A percentile compares a stretch with the other conserved stretches of the same genome.
Conservation (phyloP, 139 green algal genomes). For the Nannochloris sp. region DNA sequence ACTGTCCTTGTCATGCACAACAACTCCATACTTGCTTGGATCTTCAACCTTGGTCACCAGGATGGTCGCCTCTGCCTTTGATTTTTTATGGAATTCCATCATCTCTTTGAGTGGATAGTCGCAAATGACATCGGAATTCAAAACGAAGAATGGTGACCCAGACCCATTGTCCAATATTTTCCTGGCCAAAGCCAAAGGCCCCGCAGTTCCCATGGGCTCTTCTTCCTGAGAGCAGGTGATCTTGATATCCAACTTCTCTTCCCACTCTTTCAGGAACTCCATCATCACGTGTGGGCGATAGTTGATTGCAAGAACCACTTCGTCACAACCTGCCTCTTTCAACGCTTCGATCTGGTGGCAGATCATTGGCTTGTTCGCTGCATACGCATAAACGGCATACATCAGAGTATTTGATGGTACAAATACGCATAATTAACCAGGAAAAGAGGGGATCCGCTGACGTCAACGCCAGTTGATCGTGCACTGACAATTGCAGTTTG, state of each 20-base stretch:
- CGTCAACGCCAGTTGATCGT: too few relatives aligned
- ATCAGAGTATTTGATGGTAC: not conserved
- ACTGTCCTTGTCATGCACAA: conserved; percentile 73
- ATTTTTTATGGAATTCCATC: conserved; percentile 63
- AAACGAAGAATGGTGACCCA: conserved; percentile 90
- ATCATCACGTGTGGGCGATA: conserved; percentile 93
- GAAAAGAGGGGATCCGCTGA: too few relatives aligned
- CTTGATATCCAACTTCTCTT: conserved; percentile 90
- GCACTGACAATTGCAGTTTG: too few relatives aligned
- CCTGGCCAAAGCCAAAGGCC: conserved; percentile 79
- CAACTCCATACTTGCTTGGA: conserved; percentile 94
- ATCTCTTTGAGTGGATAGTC: conserved; percentile 88
- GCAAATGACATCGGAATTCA: conserved; percentile 98
- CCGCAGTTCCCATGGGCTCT: conserved; percentile 95
- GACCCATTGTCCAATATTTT: conserved; percentile 80
- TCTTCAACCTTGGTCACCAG: conserved; percentile 89
- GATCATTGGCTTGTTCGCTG: conserved; percentile 97
- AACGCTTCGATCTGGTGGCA: conserved; percentile 94
- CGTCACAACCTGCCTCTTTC: conserved; percentile 75
- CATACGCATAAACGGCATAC: not conserved
- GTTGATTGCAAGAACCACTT: conserved; percentile 96
- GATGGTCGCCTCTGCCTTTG: conserved; percentile 83
- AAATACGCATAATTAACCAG: not conserved
- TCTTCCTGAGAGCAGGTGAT: conserved; percentile 91
- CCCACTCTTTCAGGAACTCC: conserved; percentile 89